A percentile compares a stretch with the other conserved stretches of the same genome.
phyloP scores from a whole-genome alignment of 2,329 filamentous ascomycete species.

The Fusarium haematococcum region DNA sequence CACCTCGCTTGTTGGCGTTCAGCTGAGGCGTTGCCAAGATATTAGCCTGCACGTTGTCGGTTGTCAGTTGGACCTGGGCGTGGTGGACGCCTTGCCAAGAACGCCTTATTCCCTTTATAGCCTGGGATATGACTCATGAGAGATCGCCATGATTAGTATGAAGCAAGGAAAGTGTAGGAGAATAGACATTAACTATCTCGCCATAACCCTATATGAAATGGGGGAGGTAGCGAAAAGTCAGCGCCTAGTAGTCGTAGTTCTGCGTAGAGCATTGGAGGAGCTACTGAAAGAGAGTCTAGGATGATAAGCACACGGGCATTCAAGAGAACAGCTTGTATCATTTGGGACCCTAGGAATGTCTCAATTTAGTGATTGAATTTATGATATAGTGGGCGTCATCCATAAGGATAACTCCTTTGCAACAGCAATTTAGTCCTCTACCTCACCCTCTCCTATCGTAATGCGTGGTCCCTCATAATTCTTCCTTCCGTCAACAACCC shows the following conservation, averaged over 20 bases:
- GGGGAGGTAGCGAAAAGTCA: neutral
- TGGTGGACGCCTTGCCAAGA: neutral
- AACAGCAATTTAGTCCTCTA: neutral
- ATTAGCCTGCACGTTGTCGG: neutral
- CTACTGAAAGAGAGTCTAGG: neutral
- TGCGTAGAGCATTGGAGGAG: neutral
- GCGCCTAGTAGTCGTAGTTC: neutral
- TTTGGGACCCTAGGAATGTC: neutral
- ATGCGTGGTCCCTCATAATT: slow-evolving; percentile 48
- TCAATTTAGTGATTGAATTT: neutral
- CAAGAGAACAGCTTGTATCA: neutral
- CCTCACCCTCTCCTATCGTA: slow-evolving; percentile 2
- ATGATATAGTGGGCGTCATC: neutral
- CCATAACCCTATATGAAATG: neutral
- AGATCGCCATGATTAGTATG: neutral
- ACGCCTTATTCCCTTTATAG: neutral
- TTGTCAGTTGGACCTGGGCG: neutral
- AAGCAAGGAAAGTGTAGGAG: neutral
- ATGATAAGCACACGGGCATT: neutral
- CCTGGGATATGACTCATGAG: neutral
- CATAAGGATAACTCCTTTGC: neutral
- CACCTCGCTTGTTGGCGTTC: neutral
- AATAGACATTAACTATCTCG: neutral
- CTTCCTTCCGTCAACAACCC: slow-evolving; percentile 60
- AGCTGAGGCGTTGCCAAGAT: neutral